Conservation (phyloP, 148 eudicot species). For the Amaranthus cruentus region DNA sequence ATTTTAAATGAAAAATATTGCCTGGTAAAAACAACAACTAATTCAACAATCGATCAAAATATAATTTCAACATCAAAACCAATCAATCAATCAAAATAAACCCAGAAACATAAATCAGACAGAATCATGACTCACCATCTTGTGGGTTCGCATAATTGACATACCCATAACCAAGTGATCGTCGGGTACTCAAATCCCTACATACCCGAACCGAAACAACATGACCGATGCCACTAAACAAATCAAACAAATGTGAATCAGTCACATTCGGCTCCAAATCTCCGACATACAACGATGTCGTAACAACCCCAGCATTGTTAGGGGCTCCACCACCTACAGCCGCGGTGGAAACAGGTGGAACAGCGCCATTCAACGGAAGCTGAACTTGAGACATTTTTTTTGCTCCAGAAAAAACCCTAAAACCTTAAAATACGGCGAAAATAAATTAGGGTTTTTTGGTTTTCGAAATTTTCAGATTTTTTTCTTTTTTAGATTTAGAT, state of each 20-base stretch:
- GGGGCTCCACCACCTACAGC: slow-evolving; percentile 11
- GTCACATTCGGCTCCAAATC: slow-evolving; percentile 59
- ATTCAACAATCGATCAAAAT: not conserved
- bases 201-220: slow-evolving; percentile 75
- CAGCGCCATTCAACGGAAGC: slow-evolving; percentile 34
- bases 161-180: slow-evolving; percentile 74
- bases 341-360: slow-evolving; percentile 24
- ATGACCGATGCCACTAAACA: slow-evolving; percentile 52
- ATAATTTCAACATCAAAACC: not conserved
- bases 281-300: slow-evolving; percentile 66
- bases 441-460: slow-evolving; percentile 12
- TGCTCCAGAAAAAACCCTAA: slow-evolving; percentile 19
- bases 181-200: slow-evolving; percentile 44
- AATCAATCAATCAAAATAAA: not conserved
- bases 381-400: slow-evolving; percentile 51
- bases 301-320: slow-evolving; percentile 22
- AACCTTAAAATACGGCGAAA: not conserved
- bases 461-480: slow-evolving; percentile 18
- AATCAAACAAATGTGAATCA: slow-evolving; percentile 58
- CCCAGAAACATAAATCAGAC: not conserved
- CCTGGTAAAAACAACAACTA: not conserved
- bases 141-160: slow-evolving; percentile 55
- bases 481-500: slow-evolving; percentile 23
- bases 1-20: too few relatives aligned
- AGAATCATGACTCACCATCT: slow-evolving; percentile 41